Conservation (phyloP, 2,329 filamentous ascomycete species). For the Nigrospora sphaerica region DNA sequence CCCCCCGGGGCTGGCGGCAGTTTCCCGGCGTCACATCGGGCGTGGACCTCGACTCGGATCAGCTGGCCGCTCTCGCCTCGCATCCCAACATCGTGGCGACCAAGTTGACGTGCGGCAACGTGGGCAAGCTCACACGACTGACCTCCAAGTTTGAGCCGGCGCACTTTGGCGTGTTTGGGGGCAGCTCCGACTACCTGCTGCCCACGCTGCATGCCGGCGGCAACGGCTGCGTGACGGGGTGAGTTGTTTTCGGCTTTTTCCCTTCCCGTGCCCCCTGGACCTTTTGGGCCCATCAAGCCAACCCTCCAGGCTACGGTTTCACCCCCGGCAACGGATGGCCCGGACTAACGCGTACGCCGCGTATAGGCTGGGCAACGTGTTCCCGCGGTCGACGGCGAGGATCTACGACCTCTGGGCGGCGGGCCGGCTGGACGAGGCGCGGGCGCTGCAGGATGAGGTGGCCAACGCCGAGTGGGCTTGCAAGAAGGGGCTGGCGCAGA, state of each 20-base stretch:
- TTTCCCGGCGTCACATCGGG: slow-evolving; percentile 25
- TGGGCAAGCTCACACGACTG: slow-evolving; percentile 19
- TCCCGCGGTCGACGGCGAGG: slow-evolving; percentile 31
- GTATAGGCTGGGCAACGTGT: slow-evolving; percentile 38
- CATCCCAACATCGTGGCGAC: slow-evolving; percentile 19
- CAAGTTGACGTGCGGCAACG: slow-evolving; percentile 20
- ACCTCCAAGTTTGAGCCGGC: slow-evolving; percentile 25
- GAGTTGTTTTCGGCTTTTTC: too few species aligned
- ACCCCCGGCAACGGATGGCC: too few species aligned
- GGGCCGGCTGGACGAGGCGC: slow-evolving; percentile 29
- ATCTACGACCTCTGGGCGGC: slow-evolving; percentile 33
- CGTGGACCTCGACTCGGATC: slow-evolving; percentile 19
- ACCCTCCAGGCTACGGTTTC: too few species aligned
- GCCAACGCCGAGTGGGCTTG: slow-evolving; percentile 43
- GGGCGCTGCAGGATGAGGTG: slow-evolving; percentile 30
- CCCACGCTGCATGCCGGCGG: slow-evolving; percentile 28
- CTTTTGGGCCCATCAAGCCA: too few species aligned
- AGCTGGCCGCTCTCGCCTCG: slow-evolving; percentile 11
- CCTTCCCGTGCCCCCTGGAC: too few species aligned
- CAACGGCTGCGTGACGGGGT: not conserved
- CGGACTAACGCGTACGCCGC: too few species aligned
- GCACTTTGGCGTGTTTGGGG: slow-evolving; percentile 35
- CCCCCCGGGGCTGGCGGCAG: slow-evolving; percentile 2
- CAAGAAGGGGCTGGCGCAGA: slow-evolving; percentile 38
- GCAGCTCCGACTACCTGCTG: slow-evolving; percentile 34